Base-by-base conservation (phyloP, 1,284 basidiomycete species). In the Takashimella tepidaria region DNA sequence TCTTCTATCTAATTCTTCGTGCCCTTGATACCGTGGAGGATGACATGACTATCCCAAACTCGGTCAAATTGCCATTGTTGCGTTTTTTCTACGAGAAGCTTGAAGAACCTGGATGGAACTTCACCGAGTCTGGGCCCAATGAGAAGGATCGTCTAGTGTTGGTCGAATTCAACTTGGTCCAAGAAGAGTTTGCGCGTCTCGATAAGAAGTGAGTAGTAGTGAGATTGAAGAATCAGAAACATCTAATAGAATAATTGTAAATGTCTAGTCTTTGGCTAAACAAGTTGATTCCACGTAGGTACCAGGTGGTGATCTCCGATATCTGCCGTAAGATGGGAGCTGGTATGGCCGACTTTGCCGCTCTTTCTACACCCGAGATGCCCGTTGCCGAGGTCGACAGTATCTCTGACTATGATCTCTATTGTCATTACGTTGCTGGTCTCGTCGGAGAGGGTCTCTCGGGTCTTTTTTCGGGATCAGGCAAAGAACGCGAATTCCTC, bases 341-440 rank as follows among this genome's bases (percentile, higher is more conserved):
- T 1, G 95, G 95, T 19, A 98, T 98, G 96, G 92, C 95, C 26
- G 90, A 95, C 74, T 98, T 89, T 71, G 85, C 89, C 2, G 87
- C 91, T 67, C 84, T 86, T 63, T 86, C 89, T 4, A 87, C 84
- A 1, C 82, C 83, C 12, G 83, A 84, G 3, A 80, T 82, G 49
- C 78, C 81, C 43, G 81, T 86, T 49, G 87, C 87, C 69, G 77
- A 76, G 58, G 79, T 93, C 56, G 81, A 84, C 53, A 84, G 85
- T 10, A 77, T 90, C 58, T 79, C 83, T 45, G 92, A 97, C 64
- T 97, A 95, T 76, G 92, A 98, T 73, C 81, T 98, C 11, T 98
- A 99, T 78, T 98, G 96, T 73, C 95, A 99, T 76, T 98, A 96
- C 73, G 96, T 98, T 59, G 96, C 95, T 3, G 96, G 95, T 2